These are phyloP conservation scores for Lactuca saligna DNA, from an alignment of 129 eudicot genomes.

Conservation along the genomic window DNA sequence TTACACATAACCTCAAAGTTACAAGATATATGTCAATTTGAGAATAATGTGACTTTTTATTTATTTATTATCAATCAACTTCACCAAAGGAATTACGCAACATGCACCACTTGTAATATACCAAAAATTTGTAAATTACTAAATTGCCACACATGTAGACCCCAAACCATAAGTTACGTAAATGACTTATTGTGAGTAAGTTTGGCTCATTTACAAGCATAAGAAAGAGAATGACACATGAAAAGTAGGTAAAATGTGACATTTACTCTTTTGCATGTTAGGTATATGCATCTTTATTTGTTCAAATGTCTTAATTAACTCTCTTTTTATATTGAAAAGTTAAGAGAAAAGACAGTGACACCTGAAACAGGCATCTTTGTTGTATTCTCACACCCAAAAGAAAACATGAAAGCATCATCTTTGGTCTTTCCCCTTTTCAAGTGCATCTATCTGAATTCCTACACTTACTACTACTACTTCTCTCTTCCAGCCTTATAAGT, in stretches of 20 bases:
- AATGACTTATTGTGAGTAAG: neutral
- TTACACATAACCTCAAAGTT: no score
- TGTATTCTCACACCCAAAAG: conserved; percentile 37
- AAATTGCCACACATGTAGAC: neutral
- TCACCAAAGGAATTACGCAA: conserved; percentile 10
- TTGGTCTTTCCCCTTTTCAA: conserved; percentile 32
- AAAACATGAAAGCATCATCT: conserved; percentile 36
- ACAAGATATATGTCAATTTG: conserved; percentile 8
- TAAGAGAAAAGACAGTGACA: conserved; percentile 27
- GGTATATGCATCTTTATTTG: conserved; percentile 15
- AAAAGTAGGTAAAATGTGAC: conserved; percentile 3
- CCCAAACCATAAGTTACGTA: neutral
- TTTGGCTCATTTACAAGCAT: neutral
- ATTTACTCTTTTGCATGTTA: conserved; percentile 23
- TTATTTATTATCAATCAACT: neutral
- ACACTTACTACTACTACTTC: conserved; percentile 3
- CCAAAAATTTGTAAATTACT: neutral
- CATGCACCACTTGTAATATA: conserved; percentile 13
- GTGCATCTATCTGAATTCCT: conserved; percentile 26
- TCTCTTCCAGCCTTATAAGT: conserved; percentile 13
- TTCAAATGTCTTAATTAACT: neutral
- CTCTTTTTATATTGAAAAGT: neutral
- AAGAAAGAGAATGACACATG: conserved; percentile 7
- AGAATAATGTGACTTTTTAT: conserved; percentile 2
- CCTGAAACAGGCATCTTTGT: conserved; percentile 26